A percentile compares a stretch with the other conserved stretches of the same genome.
These are phyloP conservation scores for Ormosia emarginata DNA, from an alignment of 306 rosid species.

Conservation along the genomic window DNA sequence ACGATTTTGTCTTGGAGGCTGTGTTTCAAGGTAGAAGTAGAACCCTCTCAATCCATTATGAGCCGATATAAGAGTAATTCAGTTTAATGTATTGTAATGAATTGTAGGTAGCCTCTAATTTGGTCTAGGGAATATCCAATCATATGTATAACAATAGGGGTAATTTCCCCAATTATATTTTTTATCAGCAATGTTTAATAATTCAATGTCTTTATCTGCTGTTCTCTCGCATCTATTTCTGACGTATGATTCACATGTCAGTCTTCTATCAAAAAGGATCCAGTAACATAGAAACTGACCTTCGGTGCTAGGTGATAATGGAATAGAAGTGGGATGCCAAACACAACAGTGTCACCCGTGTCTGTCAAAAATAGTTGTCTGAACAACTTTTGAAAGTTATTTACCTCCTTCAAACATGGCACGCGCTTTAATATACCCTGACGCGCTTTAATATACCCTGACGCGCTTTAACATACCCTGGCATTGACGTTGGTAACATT, in stretches of 20 bases:
- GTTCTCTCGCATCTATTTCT: too few species aligned
- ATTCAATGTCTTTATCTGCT: not conserved
- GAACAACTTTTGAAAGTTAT: not conserved
- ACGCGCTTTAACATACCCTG: too few species aligned
- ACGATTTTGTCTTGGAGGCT: not conserved
- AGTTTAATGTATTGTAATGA: conserved; percentile 16
- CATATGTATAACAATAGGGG: conserved; percentile 23
- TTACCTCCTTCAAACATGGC: too few species aligned
- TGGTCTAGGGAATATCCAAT: conserved; percentile 1
- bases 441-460: too few species aligned
- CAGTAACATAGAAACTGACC: not conserved
- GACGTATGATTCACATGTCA: not conserved
- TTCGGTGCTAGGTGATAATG: not conserved
- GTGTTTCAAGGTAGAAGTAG: not conserved
- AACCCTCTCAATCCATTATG: not conserved
- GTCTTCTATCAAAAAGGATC: not conserved
- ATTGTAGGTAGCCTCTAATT: conserved; percentile 29
- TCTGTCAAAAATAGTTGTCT: not conserved
- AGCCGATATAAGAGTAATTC: not conserved
- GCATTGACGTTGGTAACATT: too few species aligned
- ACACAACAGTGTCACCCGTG: not conserved
- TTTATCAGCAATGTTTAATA: conserved; percentile 1
- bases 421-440: too few species aligned
- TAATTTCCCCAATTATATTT: conserved; percentile 28
- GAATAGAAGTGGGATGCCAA: not conserved